Evolutionary conservation across 805 yeast species (phyloP), one percentile per base, ranked within the genome.

Genomic region (Candida verbasci): DNA sequence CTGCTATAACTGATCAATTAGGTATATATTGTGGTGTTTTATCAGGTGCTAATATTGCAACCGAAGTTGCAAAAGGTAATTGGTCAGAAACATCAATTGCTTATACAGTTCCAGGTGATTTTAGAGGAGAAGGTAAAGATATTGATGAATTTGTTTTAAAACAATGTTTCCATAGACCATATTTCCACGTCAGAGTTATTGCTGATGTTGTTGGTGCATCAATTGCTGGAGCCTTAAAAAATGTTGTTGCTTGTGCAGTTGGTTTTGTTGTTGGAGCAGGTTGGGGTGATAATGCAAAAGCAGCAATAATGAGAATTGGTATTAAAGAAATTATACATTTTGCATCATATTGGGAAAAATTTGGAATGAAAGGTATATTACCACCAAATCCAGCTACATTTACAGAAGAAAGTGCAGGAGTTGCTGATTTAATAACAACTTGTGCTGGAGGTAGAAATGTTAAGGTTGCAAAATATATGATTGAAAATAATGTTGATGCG

Each of bases 81-180:
- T 93, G 95, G 94, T 88, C 96, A 14, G 98, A 93, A 68, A 93
- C 98, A 42, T 89, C 98, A 9, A 87, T 93, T 46, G 98, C 97
- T 16, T 93, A 86, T 68, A 79, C 75, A 40, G 53, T 71, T 17
- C 96, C 96, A 39, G 56, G 56, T 18, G 86, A 87, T 62, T 82
- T 70, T 68, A 64, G 70, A 45, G 83, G 83, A 37, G 65, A 66
- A 34, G 89, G 88, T 40, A 56, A 65, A 44, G 94, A 85, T 55
- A 78, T 86, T 40, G 94, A 86, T 58, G 78, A 78, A 45, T 60
- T 60, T 28, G 76, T 84, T 23, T 70, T 91, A 56, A 86, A 82
- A 62, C 80, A 80, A 42, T 73, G 88, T 35, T 91, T 93, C 85
- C 97, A 93, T 73, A 81, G 97, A 70, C 91, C 95, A 23, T 93